Evolutionary conservation across 1,139 yeast species (phyloP).

Genomic region (Candida sanyaensis): DNA sequence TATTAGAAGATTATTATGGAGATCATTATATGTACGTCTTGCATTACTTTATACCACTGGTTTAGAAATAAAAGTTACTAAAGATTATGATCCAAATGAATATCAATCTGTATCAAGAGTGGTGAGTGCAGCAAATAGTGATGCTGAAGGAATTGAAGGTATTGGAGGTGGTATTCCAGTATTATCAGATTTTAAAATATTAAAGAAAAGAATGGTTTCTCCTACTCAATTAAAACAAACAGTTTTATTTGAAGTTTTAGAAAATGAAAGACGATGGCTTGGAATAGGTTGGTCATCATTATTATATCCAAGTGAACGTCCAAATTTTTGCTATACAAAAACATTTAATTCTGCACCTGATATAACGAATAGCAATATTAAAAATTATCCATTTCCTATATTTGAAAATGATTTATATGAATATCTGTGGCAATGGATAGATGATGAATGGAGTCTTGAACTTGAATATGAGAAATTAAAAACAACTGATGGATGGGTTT

Average conservation of each 20-base stretch:
- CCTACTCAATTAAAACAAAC: conserved; percentile 47
- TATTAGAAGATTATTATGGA: conserved; percentile 53
- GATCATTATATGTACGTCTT: conserved; percentile 49
- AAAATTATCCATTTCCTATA: conserved; percentile 48
- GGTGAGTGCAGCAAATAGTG: conserved; percentile 28
- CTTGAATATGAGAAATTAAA: conserved; percentile 36
- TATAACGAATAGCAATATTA: conserved; percentile 27
- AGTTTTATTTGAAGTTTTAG: conserved; percentile 52
- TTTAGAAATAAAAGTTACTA: conserved; percentile 32
- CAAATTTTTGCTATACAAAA: conserved; percentile 47
- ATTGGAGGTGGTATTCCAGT: conserved; percentile 19
- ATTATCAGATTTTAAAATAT: conserved; percentile 41
- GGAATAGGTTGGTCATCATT: conserved; percentile 61
- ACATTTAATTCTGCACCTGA: conserved; percentile 33
- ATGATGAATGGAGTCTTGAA: conserved; percentile 51
- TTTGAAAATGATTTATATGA: conserved; percentile 42
- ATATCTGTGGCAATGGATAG: conserved; percentile 60
- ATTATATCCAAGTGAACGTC: conserved; percentile 53
- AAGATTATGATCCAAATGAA: conserved; percentile 17
- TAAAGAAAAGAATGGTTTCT: conserved; percentile 41
- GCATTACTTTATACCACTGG: conserved; percentile 49
- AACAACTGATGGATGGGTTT: conserved; percentile 56
- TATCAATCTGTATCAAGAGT: conserved; percentile 20
- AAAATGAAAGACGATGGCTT: conserved; percentile 63
- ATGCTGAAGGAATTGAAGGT: conserved; percentile 27